These are phyloP conservation scores for Daedaleopsis sinensis DNA, from an alignment of 768 basidiomycete genomes.

Conservation along the genomic window DNA sequence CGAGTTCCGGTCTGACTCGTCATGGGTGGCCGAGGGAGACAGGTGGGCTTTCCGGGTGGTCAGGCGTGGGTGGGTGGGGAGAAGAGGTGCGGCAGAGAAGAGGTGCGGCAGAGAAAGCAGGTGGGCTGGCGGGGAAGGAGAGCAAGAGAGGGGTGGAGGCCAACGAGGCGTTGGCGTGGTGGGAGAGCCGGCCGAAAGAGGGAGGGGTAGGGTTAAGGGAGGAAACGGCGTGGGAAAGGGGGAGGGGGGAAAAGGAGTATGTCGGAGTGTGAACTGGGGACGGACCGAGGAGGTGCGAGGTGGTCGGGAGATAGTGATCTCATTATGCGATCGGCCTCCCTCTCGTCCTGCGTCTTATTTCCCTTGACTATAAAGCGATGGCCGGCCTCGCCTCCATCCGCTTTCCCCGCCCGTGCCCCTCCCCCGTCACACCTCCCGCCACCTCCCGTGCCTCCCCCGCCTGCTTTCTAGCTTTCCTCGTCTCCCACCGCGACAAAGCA, in stretches of 20 bases:
- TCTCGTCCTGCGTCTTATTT: background rate
- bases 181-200: constrained; percentile 9
- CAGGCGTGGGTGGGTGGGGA: background rate
- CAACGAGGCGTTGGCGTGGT: constrained; percentile 21
- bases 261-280: constrained; percentile 14
- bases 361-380: constrained; percentile 12
- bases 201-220: background rate
- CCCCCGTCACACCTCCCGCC: constrained; percentile 9
- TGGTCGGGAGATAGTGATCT: constrained; percentile 5
- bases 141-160: constrained; percentile 4
- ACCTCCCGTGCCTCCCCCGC: background rate
- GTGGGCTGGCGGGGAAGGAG: background rate
- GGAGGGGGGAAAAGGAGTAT: background rate
- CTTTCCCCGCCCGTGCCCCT: constrained; percentile 17
- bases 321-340: constrained; percentile 4
- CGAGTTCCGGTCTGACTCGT: constrained; percentile 10
- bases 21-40: constrained; percentile 4
- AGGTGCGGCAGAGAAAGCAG: no score
- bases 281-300: background rate
- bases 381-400: constrained; percentile 12
- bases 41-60: background rate
- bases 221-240: constrained; percentile 6
- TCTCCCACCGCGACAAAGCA: constrained; percentile 11
- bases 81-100: no score
- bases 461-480: background rate